Base-by-base conservation (phyloP, 1,284 basidiomycete species). In the Sporisorium scitamineum region DNA sequence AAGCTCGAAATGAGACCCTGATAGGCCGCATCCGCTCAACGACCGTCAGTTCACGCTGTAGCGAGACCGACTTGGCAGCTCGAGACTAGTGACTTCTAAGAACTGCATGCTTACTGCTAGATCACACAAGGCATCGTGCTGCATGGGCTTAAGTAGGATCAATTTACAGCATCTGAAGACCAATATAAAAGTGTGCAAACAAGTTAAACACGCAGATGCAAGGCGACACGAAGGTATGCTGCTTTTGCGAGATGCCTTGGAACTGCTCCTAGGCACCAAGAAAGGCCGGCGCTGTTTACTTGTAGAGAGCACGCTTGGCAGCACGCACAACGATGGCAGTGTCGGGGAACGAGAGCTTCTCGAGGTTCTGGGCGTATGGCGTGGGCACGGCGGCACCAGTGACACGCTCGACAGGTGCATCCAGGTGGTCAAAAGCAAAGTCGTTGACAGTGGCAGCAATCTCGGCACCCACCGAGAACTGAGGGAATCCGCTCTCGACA, bases 401-500 rank as follows among this genome's bases (percentile, higher is more conserved):
- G 78, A 99, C 89, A 78, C 97, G 92, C 89, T 99, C 97, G 59
- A 97, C 94, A 27, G 96, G 94, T 26, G 96, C 95, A 88, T 99
- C 97, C 54, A 84, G 71, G 76, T 84, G 74, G 71, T 82, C 80
- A 54, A 81, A 81, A n/a, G 81, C 82, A 82, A 93, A 94, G 89
- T 99, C 96, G 74, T 95, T 84, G 67, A 86, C 81, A 44, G 86
- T 84, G 16, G 96, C 95, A 80, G 93, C 94, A 52, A 99, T 97
- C 88, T 99, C 97, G 81, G 94, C 95, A 76, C 96, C 96, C 62
- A 99, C 95, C 88, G 97, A 94, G 87, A 98, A 99, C 54, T 90
- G 92, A 52, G 97, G 97, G 94, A 97, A 99, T 59, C 97, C 97
- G 87, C 95, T 95, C 88, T 99, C 97, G 67, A 95, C 95, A 61